phyloP scores from a whole-genome alignment of 768 basidiomycete genomes.

The Mycena galopus region DNA sequence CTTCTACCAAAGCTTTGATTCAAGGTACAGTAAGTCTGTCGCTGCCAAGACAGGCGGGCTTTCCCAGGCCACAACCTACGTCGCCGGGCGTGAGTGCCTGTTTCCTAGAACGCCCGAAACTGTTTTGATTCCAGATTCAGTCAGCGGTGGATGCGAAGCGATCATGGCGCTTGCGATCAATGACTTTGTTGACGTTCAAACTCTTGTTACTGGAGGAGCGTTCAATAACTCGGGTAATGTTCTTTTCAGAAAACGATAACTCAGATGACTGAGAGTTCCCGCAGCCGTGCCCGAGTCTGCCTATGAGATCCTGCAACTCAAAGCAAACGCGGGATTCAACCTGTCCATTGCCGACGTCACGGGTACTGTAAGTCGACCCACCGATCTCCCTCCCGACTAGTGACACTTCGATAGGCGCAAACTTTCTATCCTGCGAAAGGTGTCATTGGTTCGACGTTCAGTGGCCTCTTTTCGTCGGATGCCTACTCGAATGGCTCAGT shows the following conservation, averaged over 20 bases:
- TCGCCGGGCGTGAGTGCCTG: conserved; percentile 21
- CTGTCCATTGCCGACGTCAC: conserved; percentile 3
- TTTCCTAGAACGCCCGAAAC: background rate
- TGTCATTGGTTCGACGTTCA: background rate
- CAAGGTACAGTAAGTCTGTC: conserved; percentile 17
- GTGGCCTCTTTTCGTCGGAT: conserved; percentile 9
- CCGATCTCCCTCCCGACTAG: background rate
- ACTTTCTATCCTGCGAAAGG: conserved; percentile 7
- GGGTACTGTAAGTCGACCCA: background rate
- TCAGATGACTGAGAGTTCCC: background rate
- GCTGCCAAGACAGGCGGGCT: conserved; percentile 19
- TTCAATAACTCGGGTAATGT: conserved; percentile 7
- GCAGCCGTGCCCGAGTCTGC: conserved; percentile 5
- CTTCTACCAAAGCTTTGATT: conserved; percentile 27
- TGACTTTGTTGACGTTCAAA: conserved; percentile 20
- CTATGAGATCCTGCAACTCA: conserved; percentile 19
- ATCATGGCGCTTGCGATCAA: conserved; percentile 22
- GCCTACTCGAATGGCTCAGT: conserved; percentile 19
- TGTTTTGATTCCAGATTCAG: conserved; percentile 12
- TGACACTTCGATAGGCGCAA: conserved; percentile 1
- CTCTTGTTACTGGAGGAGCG: conserved; percentile 19
- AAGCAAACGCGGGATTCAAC: conserved; percentile 20
- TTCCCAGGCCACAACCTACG: conserved; percentile 24
- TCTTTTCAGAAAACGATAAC: background rate
- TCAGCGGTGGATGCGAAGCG: conserved; percentile 15